Percentiles rank a stretch among this genome's conserved stretches.
Evolutionary conservation across 2,329 filamentous ascomycete genomes (phyloP).

Genomic region (Pseudogymnoascus sp.): DNA sequence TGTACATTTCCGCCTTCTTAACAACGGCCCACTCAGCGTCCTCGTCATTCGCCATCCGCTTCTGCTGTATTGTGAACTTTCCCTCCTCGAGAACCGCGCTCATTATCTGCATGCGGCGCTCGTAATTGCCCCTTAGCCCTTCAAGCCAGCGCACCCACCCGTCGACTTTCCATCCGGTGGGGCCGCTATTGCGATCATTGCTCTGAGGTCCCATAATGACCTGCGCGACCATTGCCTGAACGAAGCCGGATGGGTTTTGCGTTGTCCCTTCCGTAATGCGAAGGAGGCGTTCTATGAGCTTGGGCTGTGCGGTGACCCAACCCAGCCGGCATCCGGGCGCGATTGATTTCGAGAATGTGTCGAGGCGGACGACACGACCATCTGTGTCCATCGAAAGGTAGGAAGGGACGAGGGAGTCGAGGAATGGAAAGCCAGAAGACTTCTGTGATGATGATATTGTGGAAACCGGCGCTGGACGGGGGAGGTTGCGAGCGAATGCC

Average conservation of each 20-base stretch:
- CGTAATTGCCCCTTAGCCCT: conserved; percentile 75
- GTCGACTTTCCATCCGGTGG: conserved; percentile 64
- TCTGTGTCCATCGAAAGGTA: conserved; percentile 76
- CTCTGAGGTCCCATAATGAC: conserved; percentile 65
- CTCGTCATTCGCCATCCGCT: conserved; percentile 42
- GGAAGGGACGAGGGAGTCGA: conserved; percentile 77
- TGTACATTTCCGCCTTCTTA: conserved; percentile 65
- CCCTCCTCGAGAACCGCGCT: conserved; percentile 64
- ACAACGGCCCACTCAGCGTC: conserved; percentile 67
- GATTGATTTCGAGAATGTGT: conserved; percentile 91
- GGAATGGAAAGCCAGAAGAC: conserved; percentile 64
- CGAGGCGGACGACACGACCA: conserved; percentile 79
- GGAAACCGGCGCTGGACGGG: neutral
- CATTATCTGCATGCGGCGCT: conserved; percentile 78
- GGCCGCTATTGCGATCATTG: conserved; percentile 41
- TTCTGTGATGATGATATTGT: conserved; percentile 28
- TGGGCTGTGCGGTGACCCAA: conserved; percentile 82
- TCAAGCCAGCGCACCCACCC: conserved; percentile 91
- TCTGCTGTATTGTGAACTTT: conserved; percentile 57
- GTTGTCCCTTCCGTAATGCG: conserved; percentile 73
- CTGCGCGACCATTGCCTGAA: conserved; percentile 74
- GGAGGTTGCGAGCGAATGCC: conserved; percentile 24
- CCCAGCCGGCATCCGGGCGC: conserved; percentile 84
- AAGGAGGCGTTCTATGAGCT: conserved; percentile 62
- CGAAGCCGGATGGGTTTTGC: conserved; percentile 82